A percentile compares a stretch with the other conserved stretches of the same genome.
Evolutionary conservation across 2,329 filamentous ascomycete genomes (phyloP).

Genomic region (Aspergillus sp.): DNA sequence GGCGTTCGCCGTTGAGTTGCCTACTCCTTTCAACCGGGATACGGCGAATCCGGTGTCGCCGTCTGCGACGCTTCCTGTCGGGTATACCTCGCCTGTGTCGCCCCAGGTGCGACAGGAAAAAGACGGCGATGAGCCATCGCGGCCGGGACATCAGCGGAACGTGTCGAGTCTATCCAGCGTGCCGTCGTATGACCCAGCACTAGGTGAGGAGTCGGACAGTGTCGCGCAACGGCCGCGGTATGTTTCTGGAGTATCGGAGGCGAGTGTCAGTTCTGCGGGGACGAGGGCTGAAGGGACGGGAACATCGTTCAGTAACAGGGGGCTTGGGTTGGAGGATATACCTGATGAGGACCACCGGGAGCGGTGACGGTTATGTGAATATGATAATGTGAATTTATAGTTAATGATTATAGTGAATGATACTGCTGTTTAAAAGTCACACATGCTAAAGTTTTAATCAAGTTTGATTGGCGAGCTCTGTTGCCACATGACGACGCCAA

Average conservation of each 20-base stretch:
- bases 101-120: slow-evolving; percentile 6
- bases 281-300: not conserved
- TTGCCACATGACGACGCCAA: no score
- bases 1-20: slow-evolving; percentile 10
- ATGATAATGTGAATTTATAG: no score
- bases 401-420: no score
- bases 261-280: slow-evolving; percentile 11
- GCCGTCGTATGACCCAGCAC: slow-evolving; percentile 4
- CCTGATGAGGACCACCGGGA: not conserved
- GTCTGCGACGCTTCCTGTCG: not conserved
- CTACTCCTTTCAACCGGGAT: slow-evolving; percentile 12
- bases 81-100: slow-evolving; percentile 10
- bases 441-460: fast-evolving
- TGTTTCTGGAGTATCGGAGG: slow-evolving; percentile 13
- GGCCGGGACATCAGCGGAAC: slow-evolving; percentile 11
- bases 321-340: slow-evolving; percentile 11
- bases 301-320: not conserved
- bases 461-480: no score
- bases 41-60: not conserved
- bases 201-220: not conserved
- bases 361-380: not conserved
- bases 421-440: no score
- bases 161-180: slow-evolving; percentile 14
- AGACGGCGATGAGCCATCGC: not conserved
- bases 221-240: slow-evolving; percentile 5